A percentile compares a stretch with the other conserved stretches of the same genome.
Evolutionary conservation across 495 filamentous ascomycete species (phyloP).

Genomic region (Penicillium lagena): DNA sequence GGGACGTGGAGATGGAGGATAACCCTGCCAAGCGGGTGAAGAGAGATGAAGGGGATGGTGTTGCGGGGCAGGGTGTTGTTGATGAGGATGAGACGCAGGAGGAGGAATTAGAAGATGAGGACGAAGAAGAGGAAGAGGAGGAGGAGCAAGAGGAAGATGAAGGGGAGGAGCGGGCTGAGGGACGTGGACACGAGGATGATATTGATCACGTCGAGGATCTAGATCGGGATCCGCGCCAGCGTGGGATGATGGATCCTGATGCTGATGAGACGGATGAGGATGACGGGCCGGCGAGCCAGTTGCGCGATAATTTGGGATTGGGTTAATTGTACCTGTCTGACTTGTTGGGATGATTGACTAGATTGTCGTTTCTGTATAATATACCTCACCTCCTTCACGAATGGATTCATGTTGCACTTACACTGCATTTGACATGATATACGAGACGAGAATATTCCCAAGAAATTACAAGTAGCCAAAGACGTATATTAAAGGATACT

Average conservation of each 20-base stretch:
- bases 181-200: slow-evolving; percentile 41
- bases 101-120: slow-evolving; percentile 46
- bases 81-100: slow-evolving; percentile 51
- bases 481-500: neutral
- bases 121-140: slow-evolving; percentile 49
- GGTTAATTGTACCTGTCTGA: slow-evolving; percentile 13
- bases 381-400: slow-evolving; percentile 14
- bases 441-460: too few species aligned
- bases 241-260: slow-evolving; percentile 30
- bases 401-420: slow-evolving; percentile 6
- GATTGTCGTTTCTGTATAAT: slow-evolving; percentile 12
- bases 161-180: slow-evolving; percentile 33
- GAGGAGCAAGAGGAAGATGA: slow-evolving; percentile 40
- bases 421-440: neutral
- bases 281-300: slow-evolving; percentile 34
- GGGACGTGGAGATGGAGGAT: slow-evolving; percentile 28
- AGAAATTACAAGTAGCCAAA: neutral
- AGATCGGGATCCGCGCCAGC: slow-evolving; percentile 27
- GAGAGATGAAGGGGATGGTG: slow-evolving; percentile 33
- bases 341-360: neutral
- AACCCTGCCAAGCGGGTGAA: slow-evolving; percentile 40
- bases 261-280: slow-evolving; percentile 39
- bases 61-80: slow-evolving; percentile 29
- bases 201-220: slow-evolving; percentile 62
- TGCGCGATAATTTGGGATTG: slow-evolving; percentile 35